phyloP scores from a whole-genome alignment of 768 basidiomycete genomes.

The Termitomyces sp. region DNA sequence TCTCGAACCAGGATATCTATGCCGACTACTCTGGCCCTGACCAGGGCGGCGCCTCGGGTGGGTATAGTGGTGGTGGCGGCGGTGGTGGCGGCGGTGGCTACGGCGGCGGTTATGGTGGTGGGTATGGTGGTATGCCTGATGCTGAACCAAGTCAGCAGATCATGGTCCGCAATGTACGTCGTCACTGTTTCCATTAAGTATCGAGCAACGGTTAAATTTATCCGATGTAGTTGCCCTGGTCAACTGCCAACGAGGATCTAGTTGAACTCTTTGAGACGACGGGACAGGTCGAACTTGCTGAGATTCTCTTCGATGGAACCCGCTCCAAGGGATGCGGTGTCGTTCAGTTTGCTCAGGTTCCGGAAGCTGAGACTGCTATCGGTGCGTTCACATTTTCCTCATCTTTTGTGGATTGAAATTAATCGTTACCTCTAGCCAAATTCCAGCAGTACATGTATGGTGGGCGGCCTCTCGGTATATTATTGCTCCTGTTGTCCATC shows the following conservation, averaged over 20 bases:
- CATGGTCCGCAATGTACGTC: slow-evolving; percentile 96
- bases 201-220: background rate
- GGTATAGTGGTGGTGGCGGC: slow-evolving; percentile 27
- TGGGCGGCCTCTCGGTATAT: slow-evolving; percentile 78
- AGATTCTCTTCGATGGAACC: slow-evolving; percentile 90
- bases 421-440: slow-evolving; percentile 52
- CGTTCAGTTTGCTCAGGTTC: slow-evolving; percentile 85
- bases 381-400: slow-evolving; percentile 38
- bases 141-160: slow-evolving; percentile 95
- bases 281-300: slow-evolving; percentile 90
- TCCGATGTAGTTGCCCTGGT: slow-evolving; percentile 82
- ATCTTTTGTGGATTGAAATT: background rate
- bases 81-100: slow-evolving; percentile 26
- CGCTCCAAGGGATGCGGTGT: slow-evolving; percentile 95
- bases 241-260: slow-evolving; percentile 96
- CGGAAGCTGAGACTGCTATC: slow-evolving; percentile 93
- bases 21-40: slow-evolving; percentile 93
- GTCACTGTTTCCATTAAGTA: background rate
- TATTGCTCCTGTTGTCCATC: slow-evolving; percentile 19
- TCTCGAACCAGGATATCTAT: slow-evolving; percentile 87
- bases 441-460: slow-evolving; percentile 97
- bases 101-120: slow-evolving; percentile 31
- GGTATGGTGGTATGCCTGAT: slow-evolving; percentile 33
- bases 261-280: slow-evolving; percentile 99
- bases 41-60: slow-evolving; percentile 47